A percentile compares a stretch with the other conserved stretches of the same genome.
Conservation (phyloP, 371 early-diverging fungal genomes). For the Rhizomucor pusillus region DNA sequence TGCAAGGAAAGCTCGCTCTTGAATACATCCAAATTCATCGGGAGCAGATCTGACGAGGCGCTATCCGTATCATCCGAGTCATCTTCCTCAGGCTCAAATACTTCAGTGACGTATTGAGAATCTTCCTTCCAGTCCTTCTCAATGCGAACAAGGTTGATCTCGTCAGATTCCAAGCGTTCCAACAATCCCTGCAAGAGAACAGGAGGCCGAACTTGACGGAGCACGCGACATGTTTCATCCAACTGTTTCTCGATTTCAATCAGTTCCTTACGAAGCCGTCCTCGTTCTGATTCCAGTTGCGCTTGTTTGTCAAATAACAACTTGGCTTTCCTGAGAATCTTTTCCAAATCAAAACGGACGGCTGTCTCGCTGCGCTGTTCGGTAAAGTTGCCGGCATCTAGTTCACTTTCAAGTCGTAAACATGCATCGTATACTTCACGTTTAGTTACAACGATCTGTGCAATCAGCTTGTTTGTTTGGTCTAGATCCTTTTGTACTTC, state of each 20-base stretch:
- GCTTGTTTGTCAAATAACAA: conserved; percentile 34
- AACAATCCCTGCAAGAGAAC: conserved; percentile 50
- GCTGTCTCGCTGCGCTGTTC: conserved; percentile 5
- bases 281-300: conserved; percentile 24
- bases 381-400: conserved; percentile 1
- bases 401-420: conserved; percentile 41
- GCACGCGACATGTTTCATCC: conserved; percentile 29
- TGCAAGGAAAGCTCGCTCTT: conserved; percentile 29
- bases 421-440: conserved; percentile 52
- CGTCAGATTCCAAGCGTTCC: conserved; percentile 50
- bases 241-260: conserved; percentile 29
- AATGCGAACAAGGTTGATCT: conserved; percentile 21
- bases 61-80: conserved; percentile 5
- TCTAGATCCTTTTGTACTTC: conserved; percentile 59
- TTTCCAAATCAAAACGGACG: conserved; percentile 26
- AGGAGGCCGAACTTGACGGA: conserved; percentile 51
- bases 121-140: conserved; percentile 56
- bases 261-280: conserved; percentile 36
- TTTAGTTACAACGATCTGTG: conserved; percentile 40
- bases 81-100: conserved; percentile 22
- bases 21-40: conserved; percentile 19
- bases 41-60: neutral
- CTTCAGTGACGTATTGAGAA: conserved; percentile 40
- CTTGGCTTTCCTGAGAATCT: conserved; percentile 30
- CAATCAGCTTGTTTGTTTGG: conserved; percentile 34